phyloP scores from a whole-genome alignment of 768 basidiomycete genomes.

The Cytidiella melzeri region DNA sequence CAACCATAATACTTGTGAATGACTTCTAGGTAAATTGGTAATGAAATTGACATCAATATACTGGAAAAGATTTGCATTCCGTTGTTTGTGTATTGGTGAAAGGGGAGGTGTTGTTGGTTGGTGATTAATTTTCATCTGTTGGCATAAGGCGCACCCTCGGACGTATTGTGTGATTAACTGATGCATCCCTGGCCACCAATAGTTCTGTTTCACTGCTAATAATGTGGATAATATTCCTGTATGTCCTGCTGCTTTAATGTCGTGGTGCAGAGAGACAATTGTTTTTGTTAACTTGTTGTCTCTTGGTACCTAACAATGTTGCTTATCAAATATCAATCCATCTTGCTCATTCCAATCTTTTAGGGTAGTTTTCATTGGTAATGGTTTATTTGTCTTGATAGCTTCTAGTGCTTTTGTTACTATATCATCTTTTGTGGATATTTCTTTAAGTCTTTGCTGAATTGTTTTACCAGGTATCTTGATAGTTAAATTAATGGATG shows the following conservation, averaged over 20 bases:
- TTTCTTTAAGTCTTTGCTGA: no score
- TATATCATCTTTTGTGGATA: neutral
- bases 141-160: constrained; percentile 23
- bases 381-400: neutral
- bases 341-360: neutral
- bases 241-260: constrained; percentile 22
- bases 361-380: neutral
- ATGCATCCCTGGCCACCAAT: constrained; percentile 26
- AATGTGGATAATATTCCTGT: constrained; percentile 22
- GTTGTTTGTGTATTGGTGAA: neutral
- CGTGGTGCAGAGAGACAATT: constrained; percentile 17
- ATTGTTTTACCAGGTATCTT: neutral
- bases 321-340: neutral
- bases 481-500: neutral
- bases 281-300: neutral
- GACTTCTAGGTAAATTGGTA: constrained; percentile 16
- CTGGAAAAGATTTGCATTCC: constrained; percentile 14
- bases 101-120: neutral
- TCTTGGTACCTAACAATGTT: constrained; percentile 1
- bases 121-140: constrained; percentile 20
- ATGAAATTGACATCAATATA: constrained; percentile 25
- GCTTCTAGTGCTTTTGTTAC: neutral
- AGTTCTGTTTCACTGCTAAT: constrained; percentile 18
- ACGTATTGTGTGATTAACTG: constrained; percentile 19
- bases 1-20: no score